Evolutionary conservation across 2,329 filamentous ascomycete genomes (phyloP).

Genomic region (Alternaria hordeiaustralica): DNA sequence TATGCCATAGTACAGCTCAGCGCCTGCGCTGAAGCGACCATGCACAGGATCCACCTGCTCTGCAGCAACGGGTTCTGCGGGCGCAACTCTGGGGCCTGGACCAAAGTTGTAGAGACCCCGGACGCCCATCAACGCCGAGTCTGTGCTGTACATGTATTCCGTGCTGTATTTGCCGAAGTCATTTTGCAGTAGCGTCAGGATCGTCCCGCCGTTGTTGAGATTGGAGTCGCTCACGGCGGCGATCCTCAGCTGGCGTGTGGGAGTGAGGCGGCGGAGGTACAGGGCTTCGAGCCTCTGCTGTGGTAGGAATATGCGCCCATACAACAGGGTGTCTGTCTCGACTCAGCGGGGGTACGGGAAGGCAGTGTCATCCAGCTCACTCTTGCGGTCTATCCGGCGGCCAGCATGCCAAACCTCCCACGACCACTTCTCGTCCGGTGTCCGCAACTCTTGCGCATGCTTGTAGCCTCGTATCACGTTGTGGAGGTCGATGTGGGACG

Average conservation of each 20-base stretch:
- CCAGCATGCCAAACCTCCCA: slow-evolving; percentile 63
- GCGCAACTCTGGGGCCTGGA: slow-evolving; percentile 62
- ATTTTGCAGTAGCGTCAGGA: slow-evolving; percentile 76
- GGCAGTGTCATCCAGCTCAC: slow-evolving; percentile 35
- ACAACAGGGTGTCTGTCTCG: slow-evolving; percentile 66
- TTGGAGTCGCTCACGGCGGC: slow-evolving; percentile 76
- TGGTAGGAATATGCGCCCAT: slow-evolving; percentile 81
- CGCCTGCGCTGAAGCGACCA: slow-evolving; percentile 88
- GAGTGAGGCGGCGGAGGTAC: slow-evolving; percentile 78
- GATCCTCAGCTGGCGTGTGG: slow-evolving; percentile 79
- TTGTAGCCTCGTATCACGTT: slow-evolving; percentile 83
- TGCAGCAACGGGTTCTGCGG: slow-evolving; percentile 29
- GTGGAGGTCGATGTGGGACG: slow-evolving; percentile 76
- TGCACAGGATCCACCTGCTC: slow-evolving; percentile 63
- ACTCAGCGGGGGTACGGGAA: slow-evolving; percentile 25
- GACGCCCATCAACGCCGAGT: slow-evolving; percentile 86
- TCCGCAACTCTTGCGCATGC: slow-evolving; percentile 72
- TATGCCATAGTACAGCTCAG: slow-evolving; percentile 93
- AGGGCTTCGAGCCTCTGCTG: slow-evolving; percentile 86
- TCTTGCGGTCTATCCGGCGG: slow-evolving; percentile 57
- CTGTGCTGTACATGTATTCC: slow-evolving; percentile 90
- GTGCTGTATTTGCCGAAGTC: slow-evolving; percentile 86
- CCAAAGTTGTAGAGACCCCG: slow-evolving; percentile 96
- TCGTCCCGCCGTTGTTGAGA: slow-evolving; percentile 76
- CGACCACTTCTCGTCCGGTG: slow-evolving; percentile 57